Conservation (phyloP, 805 yeast genomes). For the Lipomyces spencermartinsiae region DNA sequence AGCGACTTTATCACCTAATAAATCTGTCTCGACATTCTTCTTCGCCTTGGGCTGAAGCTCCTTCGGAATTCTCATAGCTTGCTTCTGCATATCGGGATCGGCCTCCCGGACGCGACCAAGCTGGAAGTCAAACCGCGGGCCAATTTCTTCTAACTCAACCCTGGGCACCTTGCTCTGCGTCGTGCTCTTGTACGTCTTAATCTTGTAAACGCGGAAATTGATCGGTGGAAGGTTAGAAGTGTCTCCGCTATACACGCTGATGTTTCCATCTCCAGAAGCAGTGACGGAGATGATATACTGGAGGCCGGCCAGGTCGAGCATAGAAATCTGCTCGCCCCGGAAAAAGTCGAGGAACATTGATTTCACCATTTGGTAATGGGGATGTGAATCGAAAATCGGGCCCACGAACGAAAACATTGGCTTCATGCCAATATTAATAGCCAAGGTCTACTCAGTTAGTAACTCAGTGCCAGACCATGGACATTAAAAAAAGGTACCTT, state of each 20-base stretch:
- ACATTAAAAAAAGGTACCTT: conserved; percentile 38
- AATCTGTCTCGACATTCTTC: conserved; percentile 88
- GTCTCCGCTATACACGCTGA: conserved; percentile 30
- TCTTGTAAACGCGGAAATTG: conserved; percentile 87
- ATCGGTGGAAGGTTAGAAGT: conserved; percentile 65
- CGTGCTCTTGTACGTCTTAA: conserved; percentile 74
- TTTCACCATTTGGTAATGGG: conserved; percentile 82
- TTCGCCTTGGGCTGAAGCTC: conserved; percentile 79
- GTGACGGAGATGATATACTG: conserved; percentile 88
- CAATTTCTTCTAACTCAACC: conserved; percentile 92
- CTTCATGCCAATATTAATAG: conserved; percentile 87
- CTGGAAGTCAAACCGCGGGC: conserved; percentile 92
- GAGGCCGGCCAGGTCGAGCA: conserved; percentile 90
- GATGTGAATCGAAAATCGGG: conserved; percentile 86
- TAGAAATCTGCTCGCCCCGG: conserved; percentile 59
- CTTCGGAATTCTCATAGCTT: conserved; percentile 80
- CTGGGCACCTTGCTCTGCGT: conserved; percentile 87
- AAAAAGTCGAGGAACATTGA: conserved; percentile 90
- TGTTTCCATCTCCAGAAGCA: conserved; percentile 60
- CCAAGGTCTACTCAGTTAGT: conserved; percentile 42
- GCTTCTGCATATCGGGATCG: conserved; percentile 86
- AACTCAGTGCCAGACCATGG: background rate
- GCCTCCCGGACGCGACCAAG: conserved; percentile 86
- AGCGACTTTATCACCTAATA: conserved; percentile 96
- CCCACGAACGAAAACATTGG: conserved; percentile 96